phyloP scores from a whole-genome alignment of 768 basidiomycete species.

The Gloeopeniophorella convolvens region DNA sequence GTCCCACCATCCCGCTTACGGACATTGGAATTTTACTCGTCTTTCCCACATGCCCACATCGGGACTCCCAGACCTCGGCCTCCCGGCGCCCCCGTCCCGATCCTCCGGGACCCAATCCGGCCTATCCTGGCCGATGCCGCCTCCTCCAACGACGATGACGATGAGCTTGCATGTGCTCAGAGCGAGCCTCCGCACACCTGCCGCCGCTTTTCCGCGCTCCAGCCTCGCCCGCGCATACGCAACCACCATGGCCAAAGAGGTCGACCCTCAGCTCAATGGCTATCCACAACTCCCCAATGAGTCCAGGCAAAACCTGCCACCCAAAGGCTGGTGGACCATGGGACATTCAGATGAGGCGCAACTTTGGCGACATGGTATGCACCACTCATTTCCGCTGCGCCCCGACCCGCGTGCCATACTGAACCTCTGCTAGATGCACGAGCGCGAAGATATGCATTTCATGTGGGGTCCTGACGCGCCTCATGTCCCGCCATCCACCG shows the following conservation, averaged over 20 bases:
- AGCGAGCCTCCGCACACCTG: constrained; percentile 14
- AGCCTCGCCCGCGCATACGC: too few species aligned
- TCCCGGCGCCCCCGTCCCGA: neutral
- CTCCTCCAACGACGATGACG: neutral
- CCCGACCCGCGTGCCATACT: constrained; percentile 5
- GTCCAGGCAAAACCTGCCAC: constrained; percentile 55
- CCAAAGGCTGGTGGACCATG: constrained; percentile 75
- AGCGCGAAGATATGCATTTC: constrained; percentile 71
- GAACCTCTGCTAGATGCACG: constrained; percentile 52
- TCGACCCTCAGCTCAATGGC: constrained; percentile 62
- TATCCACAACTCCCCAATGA: constrained; percentile 68
- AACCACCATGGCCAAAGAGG: constrained; percentile 28
- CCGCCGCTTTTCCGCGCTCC: neutral
- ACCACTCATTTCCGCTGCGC: constrained; percentile 10
- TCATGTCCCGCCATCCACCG: constrained; percentile 49
- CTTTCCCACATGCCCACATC: too few species aligned
- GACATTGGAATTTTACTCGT: too few species aligned
- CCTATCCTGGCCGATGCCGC: neutral
- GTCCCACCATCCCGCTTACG: too few species aligned
- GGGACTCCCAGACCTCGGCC: too few species aligned
- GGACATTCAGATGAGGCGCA: constrained; percentile 68
- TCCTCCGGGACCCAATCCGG: neutral
- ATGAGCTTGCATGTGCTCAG: constrained; percentile 8
- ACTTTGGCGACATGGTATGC: constrained; percentile 73
- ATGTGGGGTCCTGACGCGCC: constrained; percentile 87